phyloP scores from a whole-genome alignment of 1,284 basidiomycete genomes.

The Polyporus tsugae region DNA sequence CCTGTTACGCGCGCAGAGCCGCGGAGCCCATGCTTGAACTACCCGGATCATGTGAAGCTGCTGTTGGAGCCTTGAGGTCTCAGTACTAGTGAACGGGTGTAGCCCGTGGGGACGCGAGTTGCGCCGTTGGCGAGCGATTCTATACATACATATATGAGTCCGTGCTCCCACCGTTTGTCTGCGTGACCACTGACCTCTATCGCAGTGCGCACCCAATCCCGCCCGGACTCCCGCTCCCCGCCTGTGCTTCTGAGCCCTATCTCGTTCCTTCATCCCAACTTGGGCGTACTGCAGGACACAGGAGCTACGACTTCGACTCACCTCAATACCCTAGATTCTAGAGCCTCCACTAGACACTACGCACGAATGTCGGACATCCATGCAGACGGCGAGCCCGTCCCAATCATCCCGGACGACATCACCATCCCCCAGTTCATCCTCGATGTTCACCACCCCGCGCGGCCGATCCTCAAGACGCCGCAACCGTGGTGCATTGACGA shows the following conservation, averaged over 20 bases:
- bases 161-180: background rate
- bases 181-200: constrained; percentile 1
- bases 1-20: constrained; percentile 1
- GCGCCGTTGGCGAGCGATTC: background rate
- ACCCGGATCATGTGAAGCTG: background rate
- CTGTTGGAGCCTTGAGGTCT: background rate
- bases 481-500: constrained; percentile 70
- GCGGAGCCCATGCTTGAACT: background rate
- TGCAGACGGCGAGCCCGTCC: constrained; percentile 49
- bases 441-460: constrained; percentile 55
- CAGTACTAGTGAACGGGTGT: background rate
- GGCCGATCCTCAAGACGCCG: constrained; percentile 47
- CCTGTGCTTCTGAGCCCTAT: background rate
- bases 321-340: background rate
- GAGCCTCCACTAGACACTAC: background rate
- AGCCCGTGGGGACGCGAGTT: constrained; percentile 3
- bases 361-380: constrained; percentile 49
- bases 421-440: constrained; percentile 79
- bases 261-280: background rate
- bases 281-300: background rate
- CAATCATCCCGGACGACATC: constrained; percentile 69
- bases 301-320: background rate
- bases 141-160: background rate
- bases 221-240: background rate
- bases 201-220: background rate